Base-by-base conservation (phyloP, 768 basidiomycete genomes). In the Phylloporus arenicola region DNA sequence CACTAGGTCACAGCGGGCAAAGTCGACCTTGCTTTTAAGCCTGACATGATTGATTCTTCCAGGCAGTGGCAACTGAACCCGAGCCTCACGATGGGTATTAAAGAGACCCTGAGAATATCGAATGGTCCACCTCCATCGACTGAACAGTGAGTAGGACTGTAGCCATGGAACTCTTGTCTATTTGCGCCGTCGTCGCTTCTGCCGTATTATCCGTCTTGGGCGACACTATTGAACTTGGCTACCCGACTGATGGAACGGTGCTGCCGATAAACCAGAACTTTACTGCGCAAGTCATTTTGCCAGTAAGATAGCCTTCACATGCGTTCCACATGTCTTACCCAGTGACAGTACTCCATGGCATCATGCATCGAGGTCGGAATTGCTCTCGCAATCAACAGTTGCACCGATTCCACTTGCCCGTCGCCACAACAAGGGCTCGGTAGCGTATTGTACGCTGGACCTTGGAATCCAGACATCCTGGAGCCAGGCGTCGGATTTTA, bases 321-420 rank as follows among this genome's bases (percentile, higher is more conserved):
- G 6, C 10, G 22, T 12, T 22, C 3, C 31, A 33, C 9, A 16
- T 8, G 3, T 34, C 30, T 53, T 8, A 58, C 54, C 31, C 19
- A 17, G 8, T 25, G 4, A 8, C 10, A 51, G 64, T 51, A n/a
- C 33, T 60, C 56, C 10, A 55, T 60, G 29, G 43, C 50, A 33
- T 49, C 55, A 4, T 57, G 56, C 43, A 51, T 54, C 25, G 51
- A 62, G 0, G 52, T 64, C 20, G 54, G 57, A 12, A 62, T 64
- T 29, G 54, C 57, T 31, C 40, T 61, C 19, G 55, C 51, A n/a
- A 31, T 62, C 29, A 35, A 51, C 20, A 55, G 33, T 19, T 66
- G 60, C 48, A 27, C 20, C 13, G 31, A 62, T 19, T 57, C 47
- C 0, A 43, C 40, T 19, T 62, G 64, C 33, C 55, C 64, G 25